Conservation (phyloP, 352 stramenopile genomes). For the Stramenopiles sp. region DNA sequence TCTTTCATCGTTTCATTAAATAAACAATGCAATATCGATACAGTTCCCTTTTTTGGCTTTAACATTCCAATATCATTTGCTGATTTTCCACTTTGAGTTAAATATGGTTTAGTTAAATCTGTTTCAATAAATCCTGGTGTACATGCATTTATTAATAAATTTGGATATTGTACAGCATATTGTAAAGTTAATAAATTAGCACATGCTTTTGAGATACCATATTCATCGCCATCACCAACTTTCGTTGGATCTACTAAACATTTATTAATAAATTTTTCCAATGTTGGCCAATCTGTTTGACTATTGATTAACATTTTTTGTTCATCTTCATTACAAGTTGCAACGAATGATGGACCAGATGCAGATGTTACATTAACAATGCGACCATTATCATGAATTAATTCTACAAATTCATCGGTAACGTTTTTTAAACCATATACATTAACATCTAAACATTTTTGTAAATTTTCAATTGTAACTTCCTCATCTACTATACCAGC, state of each 20-base stretch:
- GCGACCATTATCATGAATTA: constrained; percentile 8
- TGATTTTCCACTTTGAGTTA: too few species aligned
- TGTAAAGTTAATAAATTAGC: constrained; percentile 11
- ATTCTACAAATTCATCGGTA: constrained; percentile 10
- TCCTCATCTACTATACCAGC: constrained; percentile 14
- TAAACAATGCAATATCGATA: constrained; percentile 13
- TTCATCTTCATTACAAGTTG: not conserved
- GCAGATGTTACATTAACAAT: constrained; percentile 18
- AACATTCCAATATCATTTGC: too few species aligned
- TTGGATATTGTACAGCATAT: constrained; percentile 6
- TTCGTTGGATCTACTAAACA: constrained; percentile 12
- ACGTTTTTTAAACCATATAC: constrained; percentile 14
- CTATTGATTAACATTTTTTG: not conserved
- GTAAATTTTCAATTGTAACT: too few species aligned
- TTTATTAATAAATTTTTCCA: constrained; percentile 2
- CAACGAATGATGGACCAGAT: constrained; percentile 17
- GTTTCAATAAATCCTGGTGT: constrained; percentile 16
- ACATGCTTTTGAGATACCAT: constrained; percentile 18
- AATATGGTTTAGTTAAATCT: constrained; percentile 15
- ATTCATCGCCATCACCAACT: constrained; percentile 13
- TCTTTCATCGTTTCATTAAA: too few species aligned
- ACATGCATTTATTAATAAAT: constrained; percentile 14
- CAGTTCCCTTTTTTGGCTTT: constrained; percentile 12
- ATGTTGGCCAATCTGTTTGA: not conserved
- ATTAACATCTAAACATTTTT: constrained; percentile 12